Evolutionary conservation across 2,329 filamentous ascomycete species (phyloP), one percentile per base, ranked within the genome.

Genomic region (Aureobasidium sp.): DNA sequence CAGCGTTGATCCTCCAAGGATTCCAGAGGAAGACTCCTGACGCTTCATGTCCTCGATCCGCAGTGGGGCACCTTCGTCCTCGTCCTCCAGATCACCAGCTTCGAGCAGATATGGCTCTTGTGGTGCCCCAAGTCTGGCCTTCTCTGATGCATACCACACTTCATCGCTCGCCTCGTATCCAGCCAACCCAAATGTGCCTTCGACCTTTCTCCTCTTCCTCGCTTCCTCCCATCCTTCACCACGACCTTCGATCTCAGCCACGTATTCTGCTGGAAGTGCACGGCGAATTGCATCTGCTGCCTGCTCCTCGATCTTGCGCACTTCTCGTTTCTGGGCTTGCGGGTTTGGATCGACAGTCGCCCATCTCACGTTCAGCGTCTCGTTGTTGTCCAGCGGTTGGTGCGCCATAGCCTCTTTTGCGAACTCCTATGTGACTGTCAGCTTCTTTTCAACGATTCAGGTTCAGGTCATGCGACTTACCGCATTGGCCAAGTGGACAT

Each of bases 321-420:
- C 93, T 76, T 99, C 94, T 64, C 95, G 84, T 66, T 95, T 95
- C 74, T 96, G 91, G 1, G 93, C 91, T 79, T 94, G 87, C 0
- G 94, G 94, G 68, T 99, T 99, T 1, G 94, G 94, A 72, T 99
- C 94, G 7, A 91, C 89, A 0, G 94, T 99, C 45, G 94, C 94
- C 94, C 94, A 99, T 65, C 95, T 84, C 52, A 99, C 92, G 74
- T 99, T 99, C 29, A 99, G 78, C 25, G 97, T 87, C 76, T 99
- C 94, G 65, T 86, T 87, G 74, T 97, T 88, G 70, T 99, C 94
- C 31, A 99, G 80, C 0, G 86, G 85, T 76, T 99, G 94, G 72
- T 97, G 91, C 5, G 91, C 90, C 93, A 99, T 97, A 0, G 94
- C 90, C 64, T 75, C 73, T 61, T 74, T 93, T 3, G 91, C 91